A percentile compares a stretch with the other conserved stretches of the same genome.
Evolutionary conservation across 2,329 filamentous ascomycete species (phyloP).

Genomic region (Colletotrichum spaethianum): DNA sequence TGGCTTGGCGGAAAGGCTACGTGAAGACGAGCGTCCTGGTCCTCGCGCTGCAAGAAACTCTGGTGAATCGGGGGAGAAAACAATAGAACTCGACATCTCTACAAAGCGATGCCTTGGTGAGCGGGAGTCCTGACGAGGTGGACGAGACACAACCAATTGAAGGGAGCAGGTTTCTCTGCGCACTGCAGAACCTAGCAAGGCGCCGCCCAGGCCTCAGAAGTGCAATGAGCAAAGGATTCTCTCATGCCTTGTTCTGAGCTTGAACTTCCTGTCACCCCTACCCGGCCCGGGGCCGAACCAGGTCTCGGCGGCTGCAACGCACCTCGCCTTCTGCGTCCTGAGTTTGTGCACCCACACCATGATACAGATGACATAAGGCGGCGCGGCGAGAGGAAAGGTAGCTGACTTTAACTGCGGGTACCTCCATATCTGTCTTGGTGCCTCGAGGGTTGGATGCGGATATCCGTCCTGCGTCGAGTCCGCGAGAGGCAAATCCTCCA

Average conservation of each 20-base stretch:
- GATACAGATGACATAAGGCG: background rate
- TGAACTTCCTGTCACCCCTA: background rate
- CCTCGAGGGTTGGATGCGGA: background rate
- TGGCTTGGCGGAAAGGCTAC: background rate
- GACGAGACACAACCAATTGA: background rate
- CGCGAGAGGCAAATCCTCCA: background rate
- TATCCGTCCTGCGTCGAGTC: background rate
- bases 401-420: conserved; percentile 4
- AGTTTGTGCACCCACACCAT: conserved; percentile 12
- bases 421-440: conserved; percentile 6
- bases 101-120: background rate
- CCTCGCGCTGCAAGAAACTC: background rate
- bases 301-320: conserved; percentile 29
- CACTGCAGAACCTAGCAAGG: conserved; percentile 16
- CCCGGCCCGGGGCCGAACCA: conserved; percentile 18
- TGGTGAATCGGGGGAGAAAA: background rate
- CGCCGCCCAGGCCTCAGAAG: background rate
- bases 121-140: background rate
- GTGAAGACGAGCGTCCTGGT: background rate
- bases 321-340: conserved; percentile 2
- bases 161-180: conserved; percentile 4
- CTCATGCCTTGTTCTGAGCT: background rate
- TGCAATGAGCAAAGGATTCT: conserved; percentile 18
- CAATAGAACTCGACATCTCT: background rate
- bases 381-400: background rate